These are phyloP conservation scores for Micromonas commoda DNA, from an alignment of 139 green algal species.

Conservation along the genomic window DNA sequence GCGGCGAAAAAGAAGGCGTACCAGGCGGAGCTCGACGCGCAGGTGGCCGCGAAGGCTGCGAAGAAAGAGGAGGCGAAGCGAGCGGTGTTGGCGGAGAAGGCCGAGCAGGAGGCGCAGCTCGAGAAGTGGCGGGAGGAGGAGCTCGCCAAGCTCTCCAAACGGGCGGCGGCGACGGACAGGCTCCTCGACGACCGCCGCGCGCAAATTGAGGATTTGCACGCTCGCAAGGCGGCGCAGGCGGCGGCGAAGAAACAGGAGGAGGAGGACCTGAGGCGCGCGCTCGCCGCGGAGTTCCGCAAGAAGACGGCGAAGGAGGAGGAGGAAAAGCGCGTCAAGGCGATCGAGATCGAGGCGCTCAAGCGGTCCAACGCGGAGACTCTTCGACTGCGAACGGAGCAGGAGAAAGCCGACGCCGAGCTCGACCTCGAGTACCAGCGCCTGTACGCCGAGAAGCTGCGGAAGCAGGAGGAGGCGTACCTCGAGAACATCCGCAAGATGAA, in stretches of 20 bases:
- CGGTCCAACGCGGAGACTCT: background rate
- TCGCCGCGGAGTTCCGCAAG: background rate
- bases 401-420: background rate
- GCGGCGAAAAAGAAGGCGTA: background rate
- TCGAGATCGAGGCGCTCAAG: background rate
- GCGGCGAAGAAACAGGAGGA: background rate
- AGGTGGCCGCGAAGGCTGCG: background rate
- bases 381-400: background rate
- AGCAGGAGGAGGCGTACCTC: background rate
- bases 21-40: background rate
- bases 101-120: background rate
- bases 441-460: background rate
- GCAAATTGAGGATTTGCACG: background rate
- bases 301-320: background rate
- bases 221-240: background rate
- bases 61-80: background rate
- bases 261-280: background rate
- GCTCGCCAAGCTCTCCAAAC: background rate
- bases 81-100: background rate
- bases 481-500: background rate
- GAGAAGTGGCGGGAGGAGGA: background rate
- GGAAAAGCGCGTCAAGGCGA: background rate
- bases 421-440: background rate
- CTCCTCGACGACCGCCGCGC: background rate
- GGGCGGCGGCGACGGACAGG: background rate